These are phyloP conservation scores for Barnettozyma vustinii DNA, from an alignment of 805 yeast species.

Conservation along the genomic window DNA sequence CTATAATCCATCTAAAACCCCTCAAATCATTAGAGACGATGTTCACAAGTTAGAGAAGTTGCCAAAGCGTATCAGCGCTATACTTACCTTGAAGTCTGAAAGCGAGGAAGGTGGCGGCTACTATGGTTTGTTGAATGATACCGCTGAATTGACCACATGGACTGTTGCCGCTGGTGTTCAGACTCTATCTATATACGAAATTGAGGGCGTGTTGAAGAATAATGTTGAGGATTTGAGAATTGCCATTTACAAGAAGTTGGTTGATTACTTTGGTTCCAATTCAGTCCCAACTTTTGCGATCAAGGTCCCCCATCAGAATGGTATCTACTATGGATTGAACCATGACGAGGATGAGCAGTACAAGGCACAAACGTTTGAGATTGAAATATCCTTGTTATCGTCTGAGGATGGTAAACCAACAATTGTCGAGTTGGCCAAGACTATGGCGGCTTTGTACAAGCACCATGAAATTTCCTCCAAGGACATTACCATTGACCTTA, in stretches of 20 bases:
- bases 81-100: slow-evolving; percentile 66
- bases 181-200: slow-evolving; percentile 69
- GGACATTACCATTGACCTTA: slow-evolving; percentile 69
- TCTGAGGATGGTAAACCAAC: slow-evolving; percentile 85
- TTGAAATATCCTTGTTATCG: slow-evolving; percentile 64
- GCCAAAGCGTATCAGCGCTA: slow-evolving; percentile 71
- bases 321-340: slow-evolving; percentile 37
- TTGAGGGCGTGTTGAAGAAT: slow-evolving; percentile 59
- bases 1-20: slow-evolving; percentile 69
- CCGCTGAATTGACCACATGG: slow-evolving; percentile 82
- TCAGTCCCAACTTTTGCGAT: slow-evolving; percentile 58
- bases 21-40: slow-evolving; percentile 82
- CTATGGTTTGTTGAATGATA: slow-evolving; percentile 71
- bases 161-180: slow-evolving; percentile 82
- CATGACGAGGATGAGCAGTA: slow-evolving; percentile 30
- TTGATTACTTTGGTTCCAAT: slow-evolving; percentile 68
- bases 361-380: slow-evolving; percentile 36
- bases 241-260: slow-evolving; percentile 52
- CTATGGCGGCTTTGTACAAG: slow-evolving; percentile 71
- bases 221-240: slow-evolving; percentile 51
- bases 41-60: slow-evolving; percentile 66
- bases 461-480: slow-evolving; percentile 52
- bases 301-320: slow-evolving; percentile 62
- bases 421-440: slow-evolving; percentile 79
- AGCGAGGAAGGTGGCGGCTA: slow-evolving; percentile 88